Evolutionary conservation across 2,329 filamentous ascomycete genomes (phyloP).

Genomic region (Trichocomaceae sp.): DNA sequence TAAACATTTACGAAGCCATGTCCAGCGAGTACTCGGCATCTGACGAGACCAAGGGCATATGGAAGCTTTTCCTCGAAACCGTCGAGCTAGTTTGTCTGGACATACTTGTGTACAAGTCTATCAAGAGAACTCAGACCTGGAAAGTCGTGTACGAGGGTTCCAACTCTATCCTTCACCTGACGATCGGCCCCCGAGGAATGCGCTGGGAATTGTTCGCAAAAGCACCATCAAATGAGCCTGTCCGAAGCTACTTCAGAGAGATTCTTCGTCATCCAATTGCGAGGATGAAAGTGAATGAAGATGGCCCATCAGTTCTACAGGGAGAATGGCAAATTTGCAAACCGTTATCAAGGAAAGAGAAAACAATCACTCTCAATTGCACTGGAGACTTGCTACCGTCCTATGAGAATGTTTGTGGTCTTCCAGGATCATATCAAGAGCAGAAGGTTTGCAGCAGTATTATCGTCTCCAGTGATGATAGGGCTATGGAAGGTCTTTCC

Average conservation of each 20-base stretch:
- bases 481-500: constrained; percentile 25
- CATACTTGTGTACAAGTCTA: constrained; percentile 24
- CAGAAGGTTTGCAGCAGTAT: constrained; percentile 42
- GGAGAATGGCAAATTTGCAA: constrained; percentile 43
- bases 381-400: constrained; percentile 27
- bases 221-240: constrained; percentile 31
- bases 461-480: constrained; percentile 29
- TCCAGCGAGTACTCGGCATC: neutral
- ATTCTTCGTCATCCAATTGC: constrained; percentile 44
- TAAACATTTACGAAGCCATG: constrained; percentile 1
- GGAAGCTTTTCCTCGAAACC: constrained; percentile 29
- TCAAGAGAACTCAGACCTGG: constrained; percentile 27
- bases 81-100: constrained; percentile 23
- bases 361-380: constrained; percentile 33
- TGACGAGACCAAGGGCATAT: constrained; percentile 18
- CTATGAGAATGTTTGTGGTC: constrained; percentile 36
- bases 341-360: constrained; percentile 27
- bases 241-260: constrained; percentile 36
- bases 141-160: constrained; percentile 25
- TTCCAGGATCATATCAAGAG: constrained; percentile 31
- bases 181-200: constrained; percentile 21
- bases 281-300: constrained; percentile 34
- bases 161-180: constrained; percentile 21
- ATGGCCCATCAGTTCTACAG: constrained; percentile 23
- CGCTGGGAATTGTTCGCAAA: constrained; percentile 47